Evolutionary conservation across 768 basidiomycete species (phyloP).

Genomic region (Boletus rubropictus): DNA sequence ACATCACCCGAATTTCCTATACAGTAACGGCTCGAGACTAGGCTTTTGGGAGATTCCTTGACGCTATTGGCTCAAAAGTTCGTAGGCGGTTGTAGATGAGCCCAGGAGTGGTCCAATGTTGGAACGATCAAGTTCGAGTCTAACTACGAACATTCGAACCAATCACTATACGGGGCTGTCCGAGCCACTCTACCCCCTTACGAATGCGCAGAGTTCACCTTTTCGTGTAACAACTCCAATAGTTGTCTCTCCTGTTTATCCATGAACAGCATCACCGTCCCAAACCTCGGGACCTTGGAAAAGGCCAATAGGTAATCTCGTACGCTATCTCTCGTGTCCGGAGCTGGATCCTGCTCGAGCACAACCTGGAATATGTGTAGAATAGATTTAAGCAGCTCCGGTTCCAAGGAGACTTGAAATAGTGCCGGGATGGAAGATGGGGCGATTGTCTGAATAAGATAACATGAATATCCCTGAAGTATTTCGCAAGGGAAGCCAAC

Average conservation of each 20-base stretch:
- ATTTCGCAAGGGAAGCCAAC: constrained; percentile 19
- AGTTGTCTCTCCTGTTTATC: constrained; percentile 47
- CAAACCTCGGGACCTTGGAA: constrained; percentile 52
- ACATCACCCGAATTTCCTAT: too few relatives aligned
- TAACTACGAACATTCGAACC: not conserved
- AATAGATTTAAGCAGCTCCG: constrained; percentile 53
- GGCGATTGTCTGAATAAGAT: constrained; percentile 42
- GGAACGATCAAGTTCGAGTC: too few relatives aligned
- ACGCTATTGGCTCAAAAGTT: too few relatives aligned
- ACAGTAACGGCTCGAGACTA: too few relatives aligned
- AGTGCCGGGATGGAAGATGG: constrained; percentile 53
- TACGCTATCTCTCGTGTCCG: constrained; percentile 22
- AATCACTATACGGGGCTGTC: not conserved
- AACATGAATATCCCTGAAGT: not conserved
- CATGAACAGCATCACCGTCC: constrained; percentile 59
- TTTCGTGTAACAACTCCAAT: constrained; percentile 43
- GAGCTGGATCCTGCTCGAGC: constrained; percentile 18
- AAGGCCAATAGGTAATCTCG: constrained; percentile 50
- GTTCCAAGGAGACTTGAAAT: constrained; percentile 68
- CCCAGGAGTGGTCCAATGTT: too few relatives aligned
- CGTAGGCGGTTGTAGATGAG: too few relatives aligned
- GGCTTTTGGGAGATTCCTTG: too few relatives aligned
- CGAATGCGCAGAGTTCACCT: constrained; percentile 10
- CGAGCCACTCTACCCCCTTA: not conserved
- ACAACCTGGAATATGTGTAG: constrained; percentile 44